phyloP scores from a whole-genome alignment of 306 rosid genomes.

The Trifolium subterraneum region DNA sequence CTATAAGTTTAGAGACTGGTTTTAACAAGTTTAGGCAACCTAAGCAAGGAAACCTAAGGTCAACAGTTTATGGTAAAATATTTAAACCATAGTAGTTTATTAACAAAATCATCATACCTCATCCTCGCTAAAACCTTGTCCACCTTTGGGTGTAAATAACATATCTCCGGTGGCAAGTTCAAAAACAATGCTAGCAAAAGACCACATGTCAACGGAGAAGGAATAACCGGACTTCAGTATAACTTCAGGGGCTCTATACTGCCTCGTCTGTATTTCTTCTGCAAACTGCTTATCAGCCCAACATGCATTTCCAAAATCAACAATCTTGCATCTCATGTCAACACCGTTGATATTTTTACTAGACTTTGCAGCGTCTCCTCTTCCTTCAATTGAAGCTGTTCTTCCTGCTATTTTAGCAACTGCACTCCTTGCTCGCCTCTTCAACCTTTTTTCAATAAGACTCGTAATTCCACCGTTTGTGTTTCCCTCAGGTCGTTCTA shows the following conservation, averaged over 20 bases:
- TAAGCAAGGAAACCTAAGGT: slow-evolving; percentile 28
- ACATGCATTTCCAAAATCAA: slow-evolving; percentile 95
- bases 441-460: slow-evolving; percentile 81
- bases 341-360: slow-evolving; percentile 68
- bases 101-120: slow-evolving; percentile 66
- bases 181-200: slow-evolving; percentile 89
- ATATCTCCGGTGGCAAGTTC: slow-evolving; percentile 98
- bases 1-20: no score
- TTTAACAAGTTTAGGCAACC: no score
- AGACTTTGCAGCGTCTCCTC: slow-evolving; percentile 53
- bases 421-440: slow-evolving; percentile 85
- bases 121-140: slow-evolving; percentile 88
- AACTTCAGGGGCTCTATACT: slow-evolving; percentile 98
- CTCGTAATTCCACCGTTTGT: slow-evolving; percentile 66
- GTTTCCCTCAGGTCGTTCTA: slow-evolving; percentile 85
- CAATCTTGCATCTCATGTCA: slow-evolving; percentile 90
- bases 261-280: slow-evolving; percentile 93
- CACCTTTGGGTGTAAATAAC: slow-evolving; percentile 84
- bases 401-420: slow-evolving; percentile 87
- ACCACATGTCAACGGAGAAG: slow-evolving; percentile 92
- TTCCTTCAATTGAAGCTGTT: slow-evolving; percentile 76
- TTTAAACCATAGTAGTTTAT: slow-evolving; percentile 25
- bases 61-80: slow-evolving; percentile 24
- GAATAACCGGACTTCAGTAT: slow-evolving; percentile 81
- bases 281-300: slow-evolving; percentile 76